These are phyloP conservation scores for Isabelozyma heimii DNA, from an alignment of 805 yeast species.

Conservation along the genomic window DNA sequence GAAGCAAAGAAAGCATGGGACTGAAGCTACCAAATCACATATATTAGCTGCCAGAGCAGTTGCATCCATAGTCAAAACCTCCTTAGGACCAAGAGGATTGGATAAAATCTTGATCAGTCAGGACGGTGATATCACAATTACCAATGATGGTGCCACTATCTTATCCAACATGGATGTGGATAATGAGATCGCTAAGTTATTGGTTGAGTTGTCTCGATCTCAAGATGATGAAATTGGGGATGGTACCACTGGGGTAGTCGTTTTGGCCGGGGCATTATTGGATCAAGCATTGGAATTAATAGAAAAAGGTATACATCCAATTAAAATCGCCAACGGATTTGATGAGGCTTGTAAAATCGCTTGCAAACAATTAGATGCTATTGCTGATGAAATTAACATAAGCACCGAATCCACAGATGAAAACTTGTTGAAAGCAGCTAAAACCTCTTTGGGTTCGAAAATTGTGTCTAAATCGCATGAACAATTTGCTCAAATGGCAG, in stretches of 20 bases:
- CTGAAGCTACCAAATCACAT: slow-evolving; percentile 66
- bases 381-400: slow-evolving; percentile 65
- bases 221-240: slow-evolving; percentile 99
- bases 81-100: slow-evolving; percentile 97
- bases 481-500: slow-evolving; percentile 94
- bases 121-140: slow-evolving; percentile 96
- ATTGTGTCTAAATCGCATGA: slow-evolving; percentile 93
- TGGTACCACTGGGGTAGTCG: slow-evolving; percentile 99
- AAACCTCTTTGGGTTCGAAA: slow-evolving; percentile 92
- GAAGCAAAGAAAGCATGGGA: slow-evolving; percentile 66
- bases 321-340: slow-evolving; percentile 93
- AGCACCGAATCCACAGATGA: slow-evolving; percentile 45
- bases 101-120: slow-evolving; percentile 94
- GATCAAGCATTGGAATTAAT: slow-evolving; percentile 94
- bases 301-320: slow-evolving; percentile 97
- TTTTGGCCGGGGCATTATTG: slow-evolving; percentile 87
- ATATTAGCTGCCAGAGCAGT: slow-evolving; percentile 94
- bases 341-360: slow-evolving; percentile 97
- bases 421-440: slow-evolving; percentile 86
- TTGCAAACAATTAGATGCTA: slow-evolving; percentile 65
- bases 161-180: slow-evolving; percentile 93
- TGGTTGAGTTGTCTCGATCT: slow-evolving; percentile 89
- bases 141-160: slow-evolving; percentile 98
- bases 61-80: slow-evolving; percentile 85
- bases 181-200: slow-evolving; percentile 90